phyloP scores from a whole-genome alignment of 2,329 filamentous ascomycete species.

The Alternaria sp. region DNA sequence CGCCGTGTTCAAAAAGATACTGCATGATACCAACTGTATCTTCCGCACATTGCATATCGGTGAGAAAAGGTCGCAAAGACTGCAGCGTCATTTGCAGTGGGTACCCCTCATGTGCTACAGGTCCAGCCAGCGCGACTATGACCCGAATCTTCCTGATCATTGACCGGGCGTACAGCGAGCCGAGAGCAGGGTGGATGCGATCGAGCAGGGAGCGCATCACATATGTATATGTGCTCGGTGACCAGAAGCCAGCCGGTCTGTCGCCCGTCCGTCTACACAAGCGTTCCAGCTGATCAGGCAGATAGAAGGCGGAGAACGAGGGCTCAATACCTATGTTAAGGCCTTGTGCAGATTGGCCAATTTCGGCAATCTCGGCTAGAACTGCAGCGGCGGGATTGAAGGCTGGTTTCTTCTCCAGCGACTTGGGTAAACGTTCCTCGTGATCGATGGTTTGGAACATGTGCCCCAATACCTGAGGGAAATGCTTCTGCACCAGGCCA shows the following conservation, averaged over 20 bases:
- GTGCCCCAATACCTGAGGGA: slow-evolving; percentile 76
- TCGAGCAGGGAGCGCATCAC: slow-evolving; percentile 80
- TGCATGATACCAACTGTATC: slow-evolving; percentile 87
- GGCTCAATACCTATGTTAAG: slow-evolving; percentile 86
- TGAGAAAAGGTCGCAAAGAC: slow-evolving; percentile 77
- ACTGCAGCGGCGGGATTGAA: slow-evolving; percentile 68
- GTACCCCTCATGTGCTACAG: slow-evolving; percentile 76
- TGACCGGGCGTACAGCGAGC: slow-evolving; percentile 84
- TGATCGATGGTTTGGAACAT: slow-evolving; percentile 72
- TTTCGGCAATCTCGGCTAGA: slow-evolving; percentile 72
- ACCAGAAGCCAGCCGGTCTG: slow-evolving; percentile 73
- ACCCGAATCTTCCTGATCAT: slow-evolving; percentile 86
- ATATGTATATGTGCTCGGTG: slow-evolving; percentile 73
- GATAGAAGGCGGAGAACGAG: slow-evolving; percentile 78
- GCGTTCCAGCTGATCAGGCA: slow-evolving; percentile 76
- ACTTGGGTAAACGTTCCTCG: slow-evolving; percentile 39
- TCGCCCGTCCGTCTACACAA: slow-evolving; percentile 73
- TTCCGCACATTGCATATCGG: slow-evolving; percentile 85
- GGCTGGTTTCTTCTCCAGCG: slow-evolving; percentile 64
- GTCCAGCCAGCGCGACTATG: slow-evolving; percentile 77
- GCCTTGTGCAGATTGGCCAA: slow-evolving; percentile 68
- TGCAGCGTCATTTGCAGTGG: slow-evolving; percentile 90
- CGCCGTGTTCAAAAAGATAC: slow-evolving; percentile 77
- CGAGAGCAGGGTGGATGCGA: slow-evolving; percentile 80
- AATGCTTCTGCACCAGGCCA: slow-evolving; percentile 69